Evolutionary conservation across 2,329 filamentous ascomycete genomes (phyloP).

Genomic region (Xylariaceae sp.): DNA sequence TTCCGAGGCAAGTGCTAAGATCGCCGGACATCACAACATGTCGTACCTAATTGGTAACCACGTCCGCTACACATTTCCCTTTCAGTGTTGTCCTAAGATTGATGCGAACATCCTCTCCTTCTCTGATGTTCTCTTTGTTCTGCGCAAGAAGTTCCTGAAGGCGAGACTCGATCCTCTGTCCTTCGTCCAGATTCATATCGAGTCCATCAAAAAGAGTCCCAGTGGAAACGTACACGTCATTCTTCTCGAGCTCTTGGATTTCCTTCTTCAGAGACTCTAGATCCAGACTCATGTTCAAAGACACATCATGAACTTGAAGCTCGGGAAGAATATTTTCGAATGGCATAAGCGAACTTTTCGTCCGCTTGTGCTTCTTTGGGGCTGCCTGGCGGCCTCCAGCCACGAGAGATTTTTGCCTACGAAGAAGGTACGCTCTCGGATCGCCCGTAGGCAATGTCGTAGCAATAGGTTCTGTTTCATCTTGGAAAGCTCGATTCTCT

Average conservation of each 20-base stretch:
- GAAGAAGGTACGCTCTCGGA: constrained; percentile 31
- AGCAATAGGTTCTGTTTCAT: constrained; percentile 23
- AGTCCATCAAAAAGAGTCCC: constrained; percentile 24
- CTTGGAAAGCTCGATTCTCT: constrained; percentile 2
- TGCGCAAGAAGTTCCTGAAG: constrained; percentile 19
- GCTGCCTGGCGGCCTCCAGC: constrained; percentile 12
- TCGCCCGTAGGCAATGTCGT: constrained; percentile 26
- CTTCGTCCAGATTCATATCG: constrained; percentile 25
- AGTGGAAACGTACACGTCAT: constrained; percentile 25
- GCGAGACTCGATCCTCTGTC: constrained; percentile 20
- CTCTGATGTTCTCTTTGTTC: constrained; percentile 9
- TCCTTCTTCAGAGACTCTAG: constrained; percentile 10
- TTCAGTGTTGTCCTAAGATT: constrained; percentile 9
- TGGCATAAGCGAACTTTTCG: constrained; percentile 29
- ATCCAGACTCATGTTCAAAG: constrained; percentile 5
- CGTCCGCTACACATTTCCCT: constrained; percentile 5
- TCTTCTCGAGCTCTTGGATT: constrained; percentile 9
- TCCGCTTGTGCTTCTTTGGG: constrained; percentile 22
- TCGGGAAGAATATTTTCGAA: constrained; percentile 23
- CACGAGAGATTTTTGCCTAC: constrained; percentile 29
- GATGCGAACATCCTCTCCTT: not conserved
- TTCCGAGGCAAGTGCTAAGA: no score
- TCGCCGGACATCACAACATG: no score
- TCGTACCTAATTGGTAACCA: no score
- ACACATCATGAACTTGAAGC: constrained; percentile 19